These are phyloP conservation scores for Jaltomata sinuosa DNA, from an alignment of 257 asterid genomes.

Conservation along the genomic window DNA sequence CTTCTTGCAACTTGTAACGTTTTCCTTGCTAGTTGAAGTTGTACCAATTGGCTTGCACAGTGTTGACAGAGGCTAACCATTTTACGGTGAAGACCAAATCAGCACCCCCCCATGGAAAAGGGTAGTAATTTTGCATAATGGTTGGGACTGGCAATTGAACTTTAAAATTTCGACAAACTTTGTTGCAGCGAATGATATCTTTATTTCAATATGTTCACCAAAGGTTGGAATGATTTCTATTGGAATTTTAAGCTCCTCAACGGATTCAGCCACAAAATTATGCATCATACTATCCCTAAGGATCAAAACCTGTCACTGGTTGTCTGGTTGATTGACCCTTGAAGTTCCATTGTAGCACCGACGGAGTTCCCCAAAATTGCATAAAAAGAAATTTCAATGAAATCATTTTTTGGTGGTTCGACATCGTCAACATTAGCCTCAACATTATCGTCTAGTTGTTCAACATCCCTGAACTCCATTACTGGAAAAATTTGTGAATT, in stretches of 20 bases:
- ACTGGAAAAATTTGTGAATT: neutral
- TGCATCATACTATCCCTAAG: neutral
- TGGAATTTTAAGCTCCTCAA: neutral
- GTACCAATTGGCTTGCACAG: slow-evolving; percentile 7
- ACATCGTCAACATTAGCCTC: neutral
- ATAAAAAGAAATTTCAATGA: neutral
- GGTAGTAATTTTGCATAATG: neutral
- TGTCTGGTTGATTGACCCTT: neutral
- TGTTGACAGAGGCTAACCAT: slow-evolving; percentile 4
- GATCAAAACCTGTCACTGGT: neutral
- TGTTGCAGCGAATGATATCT: neutral
- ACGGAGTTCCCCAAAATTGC: neutral
- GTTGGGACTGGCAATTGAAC: neutral
- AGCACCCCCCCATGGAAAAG: neutral
- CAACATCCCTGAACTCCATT: neutral
- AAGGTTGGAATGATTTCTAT: neutral
- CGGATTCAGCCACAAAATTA: neutral
- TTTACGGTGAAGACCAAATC: slow-evolving; percentile 5
- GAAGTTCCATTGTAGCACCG: neutral
- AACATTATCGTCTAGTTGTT: neutral
- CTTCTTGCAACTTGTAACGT: neutral
- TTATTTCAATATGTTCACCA: neutral
- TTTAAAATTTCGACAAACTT: neutral
- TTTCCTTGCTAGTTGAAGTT: neutral
- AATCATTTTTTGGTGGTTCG: neutral